phyloP scores from a whole-genome alignment of 2,329 filamentous ascomycete species.

The Elsinoe necatrix region DNA sequence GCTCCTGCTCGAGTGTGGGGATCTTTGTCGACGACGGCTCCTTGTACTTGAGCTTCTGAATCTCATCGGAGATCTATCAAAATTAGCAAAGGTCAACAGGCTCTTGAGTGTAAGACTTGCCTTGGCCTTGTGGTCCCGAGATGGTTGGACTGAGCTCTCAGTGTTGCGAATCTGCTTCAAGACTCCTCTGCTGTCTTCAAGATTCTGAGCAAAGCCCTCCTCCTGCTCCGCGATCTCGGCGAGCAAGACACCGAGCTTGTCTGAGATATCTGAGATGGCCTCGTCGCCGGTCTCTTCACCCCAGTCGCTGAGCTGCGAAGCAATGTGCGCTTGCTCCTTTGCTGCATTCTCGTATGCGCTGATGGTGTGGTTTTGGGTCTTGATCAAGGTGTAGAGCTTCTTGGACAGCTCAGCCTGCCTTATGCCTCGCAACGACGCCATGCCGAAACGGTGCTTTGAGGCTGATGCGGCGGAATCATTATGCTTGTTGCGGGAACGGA shows the following conservation, averaged over 20 bases:
- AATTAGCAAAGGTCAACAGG: background rate
- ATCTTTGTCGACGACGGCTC: constrained; percentile 78
- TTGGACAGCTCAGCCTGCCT: constrained; percentile 82
- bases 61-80: constrained; percentile 69
- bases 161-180: constrained; percentile 94
- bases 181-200: constrained; percentile 74
- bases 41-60: constrained; percentile 82
- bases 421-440: constrained; percentile 75
- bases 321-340: constrained; percentile 75
- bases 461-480: constrained; percentile 35
- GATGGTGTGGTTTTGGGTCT: constrained; percentile 85
- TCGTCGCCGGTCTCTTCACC: constrained; percentile 87
- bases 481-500: constrained; percentile 56
- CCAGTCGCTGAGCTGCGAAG: constrained; percentile 90
- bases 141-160: constrained; percentile 89
- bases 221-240: constrained; percentile 93
- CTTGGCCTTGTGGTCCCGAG: constrained; percentile 76
- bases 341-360: constrained; percentile 74
- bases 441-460: constrained; percentile 65
- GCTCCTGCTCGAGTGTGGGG: constrained; percentile 84
- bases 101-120: constrained; percentile 23
- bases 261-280: constrained; percentile 76
- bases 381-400: constrained; percentile 85
- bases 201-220: constrained; percentile 71
- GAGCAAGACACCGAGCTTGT: constrained; percentile 89